Conservation (phyloP, 345 rosid species). For the Lumnitzera littorea region DNA sequence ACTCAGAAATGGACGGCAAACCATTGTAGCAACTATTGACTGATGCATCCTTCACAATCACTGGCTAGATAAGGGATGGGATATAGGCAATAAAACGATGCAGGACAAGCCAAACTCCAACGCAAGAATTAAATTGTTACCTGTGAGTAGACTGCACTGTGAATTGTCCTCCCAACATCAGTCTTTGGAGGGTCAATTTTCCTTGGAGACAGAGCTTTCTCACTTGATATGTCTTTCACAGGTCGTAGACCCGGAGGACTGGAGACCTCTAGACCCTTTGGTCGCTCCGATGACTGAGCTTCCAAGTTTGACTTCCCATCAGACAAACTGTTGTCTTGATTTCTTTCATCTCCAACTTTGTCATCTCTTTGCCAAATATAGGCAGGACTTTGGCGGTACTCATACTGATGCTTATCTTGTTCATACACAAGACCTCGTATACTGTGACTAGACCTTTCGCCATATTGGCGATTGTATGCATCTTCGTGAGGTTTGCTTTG, state of each 20-base stretch:
- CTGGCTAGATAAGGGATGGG: no score
- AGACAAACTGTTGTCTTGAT: constrained; percentile 43
- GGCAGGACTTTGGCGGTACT: constrained; percentile 51
- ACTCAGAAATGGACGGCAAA: no score
- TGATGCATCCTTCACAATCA: no score
- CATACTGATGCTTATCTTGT: constrained; percentile 47
- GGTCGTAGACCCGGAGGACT: constrained; percentile 82
- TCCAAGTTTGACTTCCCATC: constrained; percentile 49
- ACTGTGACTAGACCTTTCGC: constrained; percentile 77
- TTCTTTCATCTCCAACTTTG: constrained; percentile 70
- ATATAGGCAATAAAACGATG: no score
- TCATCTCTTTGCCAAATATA: constrained; percentile 93
- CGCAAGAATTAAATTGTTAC: constrained; percentile 25
- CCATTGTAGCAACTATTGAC: no score
- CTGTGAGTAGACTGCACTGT: constrained; percentile 44
- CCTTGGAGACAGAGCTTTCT: constrained; percentile 66
- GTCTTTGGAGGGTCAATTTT: constrained; percentile 83
- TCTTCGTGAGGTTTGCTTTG: constrained; percentile 84
- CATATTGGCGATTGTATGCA: constrained; percentile 51
- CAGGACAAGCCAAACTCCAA: neutral
- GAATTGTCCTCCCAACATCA: constrained; percentile 40
- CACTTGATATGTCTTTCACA: constrained; percentile 86
- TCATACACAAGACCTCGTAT: constrained; percentile 69
- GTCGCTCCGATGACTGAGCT: constrained; percentile 60
- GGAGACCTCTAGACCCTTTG: constrained; percentile 47